Percentiles rank a stretch among this genome's conserved stretches.
phyloP scores from a whole-genome alignment of 352 stramenopile genomes.

The Peronospora farinosa region DNA sequence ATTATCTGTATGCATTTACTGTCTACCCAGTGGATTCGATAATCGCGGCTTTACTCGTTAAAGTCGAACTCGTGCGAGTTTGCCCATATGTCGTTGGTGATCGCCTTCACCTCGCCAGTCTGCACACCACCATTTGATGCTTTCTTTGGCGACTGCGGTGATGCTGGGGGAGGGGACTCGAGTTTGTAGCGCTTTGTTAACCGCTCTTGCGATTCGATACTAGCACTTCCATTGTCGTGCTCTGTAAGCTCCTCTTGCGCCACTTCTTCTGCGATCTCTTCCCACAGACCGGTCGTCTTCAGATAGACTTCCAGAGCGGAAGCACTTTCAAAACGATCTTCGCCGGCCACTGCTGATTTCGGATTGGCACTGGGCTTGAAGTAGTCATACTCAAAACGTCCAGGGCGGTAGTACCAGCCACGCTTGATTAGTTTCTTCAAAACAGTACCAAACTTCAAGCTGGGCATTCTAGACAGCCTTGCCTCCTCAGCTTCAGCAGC shows the following conservation, averaged over 20 bases:
- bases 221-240: conserved; percentile 1
- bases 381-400: conserved; percentile 81
- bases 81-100: conserved; percentile 77
- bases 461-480: conserved; percentile 17
- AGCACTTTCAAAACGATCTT: conserved; percentile 74
- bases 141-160: conserved; percentile 26
- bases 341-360: conserved; percentile 43
- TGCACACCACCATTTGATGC: conserved; percentile 23
- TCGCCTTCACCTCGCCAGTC: conserved; percentile 47
- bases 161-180: conserved; percentile 14
- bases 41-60: conserved; percentile 28
- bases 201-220: conserved; percentile 5
- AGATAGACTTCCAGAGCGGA: conserved; percentile 62
- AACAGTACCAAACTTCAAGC: conserved; percentile 55
- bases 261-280: conserved; percentile 39
- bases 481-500: conserved; percentile 2
- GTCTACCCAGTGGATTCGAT: conserved; percentile 2
- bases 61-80: conserved; percentile 80
- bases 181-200: conserved; percentile 27
- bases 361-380: conserved; percentile 58
- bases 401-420: conserved; percentile 64
- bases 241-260: conserved; percentile 18
- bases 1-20: conserved; percentile 10
- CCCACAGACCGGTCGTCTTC: conserved; percentile 56
- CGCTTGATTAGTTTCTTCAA: conserved; percentile 44